Evolutionary conservation across 1,139 yeast species (phyloP).

Genomic region (Tardiomyces depauwii): DNA sequence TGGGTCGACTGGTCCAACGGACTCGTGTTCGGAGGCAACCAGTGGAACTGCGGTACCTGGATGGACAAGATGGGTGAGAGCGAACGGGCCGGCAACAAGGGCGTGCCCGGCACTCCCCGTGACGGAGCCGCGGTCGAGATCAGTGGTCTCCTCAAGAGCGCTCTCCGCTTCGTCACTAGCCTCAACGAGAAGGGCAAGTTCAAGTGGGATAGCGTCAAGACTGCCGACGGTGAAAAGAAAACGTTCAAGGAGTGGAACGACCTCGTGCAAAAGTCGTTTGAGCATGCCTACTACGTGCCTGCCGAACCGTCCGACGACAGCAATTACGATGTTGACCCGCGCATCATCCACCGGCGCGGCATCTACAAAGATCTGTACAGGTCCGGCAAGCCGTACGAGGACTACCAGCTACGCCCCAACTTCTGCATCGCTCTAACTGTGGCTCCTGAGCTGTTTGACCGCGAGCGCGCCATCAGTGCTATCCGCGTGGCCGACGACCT

Average conservation of each 20-base stretch:
- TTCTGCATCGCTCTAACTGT: slow-evolving; percentile 86
- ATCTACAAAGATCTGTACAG: slow-evolving; percentile 79
- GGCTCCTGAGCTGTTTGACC: slow-evolving; percentile 82
- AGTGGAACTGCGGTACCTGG: slow-evolving; percentile 95
- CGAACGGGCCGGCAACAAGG: slow-evolving; percentile 66
- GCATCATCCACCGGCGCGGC: slow-evolving; percentile 77
- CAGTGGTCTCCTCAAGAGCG: slow-evolving; percentile 76
- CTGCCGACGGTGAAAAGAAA: slow-evolving; percentile 46
- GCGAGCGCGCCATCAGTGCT: slow-evolving; percentile 49
- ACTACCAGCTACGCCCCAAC: slow-evolving; percentile 86
- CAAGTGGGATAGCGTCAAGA: slow-evolving; percentile 26
- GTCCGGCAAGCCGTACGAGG: slow-evolving; percentile 83
- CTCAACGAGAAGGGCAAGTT: slow-evolving; percentile 46
- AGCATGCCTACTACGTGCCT: slow-evolving; percentile 69
- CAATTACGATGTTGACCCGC: slow-evolving; percentile 48
- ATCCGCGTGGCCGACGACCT: slow-evolving; percentile 57
- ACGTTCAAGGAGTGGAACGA: slow-evolving; percentile 57
- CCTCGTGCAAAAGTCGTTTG: slow-evolving; percentile 61
- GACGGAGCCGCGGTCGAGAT: slow-evolving; percentile 96
- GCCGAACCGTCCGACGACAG: slow-evolving; percentile 42
- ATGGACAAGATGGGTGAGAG: slow-evolving; percentile 99
- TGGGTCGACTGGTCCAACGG: slow-evolving; percentile 86
- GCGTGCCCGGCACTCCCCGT: slow-evolving; percentile 93
- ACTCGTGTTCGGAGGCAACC: slow-evolving; percentile 82
- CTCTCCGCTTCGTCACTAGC: slow-evolving; percentile 65